Conservation (phyloP, 2,329 filamentous ascomycete genomes). For the Trichoderma arundinaceum region DNA sequence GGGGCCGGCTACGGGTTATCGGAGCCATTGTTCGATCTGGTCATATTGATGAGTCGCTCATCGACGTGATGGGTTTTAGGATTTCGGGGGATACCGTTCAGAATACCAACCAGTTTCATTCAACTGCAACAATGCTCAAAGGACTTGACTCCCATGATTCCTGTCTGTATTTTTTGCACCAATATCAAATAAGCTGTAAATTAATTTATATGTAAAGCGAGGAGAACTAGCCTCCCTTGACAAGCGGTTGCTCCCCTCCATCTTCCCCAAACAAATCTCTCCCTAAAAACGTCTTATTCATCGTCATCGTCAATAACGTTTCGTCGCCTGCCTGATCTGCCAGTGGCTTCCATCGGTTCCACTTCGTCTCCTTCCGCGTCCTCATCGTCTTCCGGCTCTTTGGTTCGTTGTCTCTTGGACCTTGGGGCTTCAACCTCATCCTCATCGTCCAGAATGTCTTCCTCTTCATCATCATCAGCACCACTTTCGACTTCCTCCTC, state of each 20-base stretch:
- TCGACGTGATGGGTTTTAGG: neutral
- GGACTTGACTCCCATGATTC: neutral
- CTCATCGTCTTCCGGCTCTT: slow-evolving; percentile 56
- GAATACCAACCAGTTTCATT: neutral
- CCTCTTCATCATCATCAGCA: slow-evolving; percentile 69
- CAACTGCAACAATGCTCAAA: neutral
- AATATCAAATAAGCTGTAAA: slow-evolving; percentile 3
- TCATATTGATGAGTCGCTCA: neutral
- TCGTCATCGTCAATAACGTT: slow-evolving; percentile 66
- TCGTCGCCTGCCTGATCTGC: slow-evolving; percentile 56
- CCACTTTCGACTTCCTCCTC: slow-evolving; percentile 69
- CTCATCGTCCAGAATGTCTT: slow-evolving; percentile 61
- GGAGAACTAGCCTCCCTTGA: neutral
- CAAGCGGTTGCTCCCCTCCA: neutral
- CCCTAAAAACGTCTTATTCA: slow-evolving; percentile 8
- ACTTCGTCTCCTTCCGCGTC: slow-evolving; percentile 63
- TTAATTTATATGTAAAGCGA: neutral
- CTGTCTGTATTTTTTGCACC: slow-evolving; percentile 8
- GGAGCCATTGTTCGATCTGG: neutral
- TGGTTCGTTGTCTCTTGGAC: slow-evolving; percentile 58
- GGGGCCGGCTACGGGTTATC: neutral
- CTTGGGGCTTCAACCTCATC: slow-evolving; percentile 57
- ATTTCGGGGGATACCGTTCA: neutral
- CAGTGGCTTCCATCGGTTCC: slow-evolving; percentile 50
- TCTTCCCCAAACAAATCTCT: neutral